Percentiles rank a stretch among this genome's conserved stretches.
These are phyloP conservation scores for Aspergillus tamarii DNA, from an alignment of 2,329 filamentous ascomycete species.

Conservation along the genomic window DNA sequence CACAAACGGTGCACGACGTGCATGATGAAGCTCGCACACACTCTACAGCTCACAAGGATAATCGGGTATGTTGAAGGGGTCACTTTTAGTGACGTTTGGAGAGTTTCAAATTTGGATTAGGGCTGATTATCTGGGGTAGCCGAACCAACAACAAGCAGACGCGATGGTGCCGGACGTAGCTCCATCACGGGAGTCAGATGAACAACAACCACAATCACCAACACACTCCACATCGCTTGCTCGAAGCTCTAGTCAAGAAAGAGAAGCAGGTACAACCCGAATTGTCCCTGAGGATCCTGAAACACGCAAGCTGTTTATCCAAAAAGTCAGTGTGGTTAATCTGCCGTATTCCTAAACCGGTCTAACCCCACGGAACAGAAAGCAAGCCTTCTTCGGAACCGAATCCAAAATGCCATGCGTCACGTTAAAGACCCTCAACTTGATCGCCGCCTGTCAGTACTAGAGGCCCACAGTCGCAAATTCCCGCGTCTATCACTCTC, in stretches of 20 bases:
- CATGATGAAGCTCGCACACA: slow-evolving; percentile 18
- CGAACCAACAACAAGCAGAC: slow-evolving; percentile 23
- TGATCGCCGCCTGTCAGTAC: slow-evolving; percentile 44
- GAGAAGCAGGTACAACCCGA: slow-evolving; percentile 18
- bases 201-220: slow-evolving; percentile 21
- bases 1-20: slow-evolving; percentile 4
- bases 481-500: slow-evolving; percentile 32
- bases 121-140: background rate
- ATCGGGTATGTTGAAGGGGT: slow-evolving; percentile 19
- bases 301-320: slow-evolving; percentile 44
- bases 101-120: background rate
- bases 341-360: background rate
- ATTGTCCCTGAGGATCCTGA: slow-evolving; percentile 38
- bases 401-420: slow-evolving; percentile 46
- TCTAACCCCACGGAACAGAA: slow-evolving; percentile 32
- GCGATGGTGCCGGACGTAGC: slow-evolving; percentile 20
- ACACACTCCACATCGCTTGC: slow-evolving; percentile 10
- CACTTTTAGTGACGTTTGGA: background rate
- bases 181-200: slow-evolving; percentile 14
- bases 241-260: background rate
- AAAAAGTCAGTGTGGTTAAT: slow-evolving; percentile 36
- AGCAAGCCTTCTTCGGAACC: slow-evolving; percentile 42
- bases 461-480: slow-evolving; percentile 45
- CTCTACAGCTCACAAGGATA: slow-evolving; percentile 20
- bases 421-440: slow-evolving; percentile 42